These are phyloP conservation scores for Sugiyamaella mastotermitis DNA, from an alignment of 805 yeast species.

Conservation along the genomic window DNA sequence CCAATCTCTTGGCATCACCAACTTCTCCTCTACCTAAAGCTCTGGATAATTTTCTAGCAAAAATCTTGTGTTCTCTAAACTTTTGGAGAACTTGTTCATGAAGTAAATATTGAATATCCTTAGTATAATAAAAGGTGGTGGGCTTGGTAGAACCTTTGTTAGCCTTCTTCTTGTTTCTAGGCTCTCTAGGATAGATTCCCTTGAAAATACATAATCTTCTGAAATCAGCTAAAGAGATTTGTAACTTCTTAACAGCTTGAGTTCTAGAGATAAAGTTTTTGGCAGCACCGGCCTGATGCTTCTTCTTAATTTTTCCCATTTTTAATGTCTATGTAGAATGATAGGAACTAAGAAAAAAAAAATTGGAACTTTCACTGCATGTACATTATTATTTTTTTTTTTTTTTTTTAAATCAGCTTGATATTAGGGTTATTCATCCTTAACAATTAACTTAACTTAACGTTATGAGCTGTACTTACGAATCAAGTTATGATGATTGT, in stretches of 20 bases:
- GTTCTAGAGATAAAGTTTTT: conserved; percentile 89
- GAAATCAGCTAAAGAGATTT: conserved; percentile 92
- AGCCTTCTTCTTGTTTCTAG: conserved; percentile 91
- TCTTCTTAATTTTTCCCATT: conserved; percentile 51
- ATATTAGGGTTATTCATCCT: too few relatives aligned
- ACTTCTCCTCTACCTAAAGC: conserved; percentile 92
- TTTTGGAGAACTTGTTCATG: conserved; percentile 91
- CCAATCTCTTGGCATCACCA: conserved; percentile 79
- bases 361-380: not conserved
- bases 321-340: not conserved
- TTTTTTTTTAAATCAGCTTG: too few relatives aligned
- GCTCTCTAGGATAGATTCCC: conserved; percentile 97
- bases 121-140: conserved; percentile 85
- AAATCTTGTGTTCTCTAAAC: conserved; percentile 93
- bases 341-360: not conserved
- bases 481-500: too few relatives aligned
- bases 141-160: conserved; percentile 98
- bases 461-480: too few relatives aligned
- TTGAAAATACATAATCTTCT: conserved; percentile 91
- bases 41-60: conserved; percentile 81
- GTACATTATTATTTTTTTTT: conserved; percentile 2
- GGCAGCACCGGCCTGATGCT: conserved; percentile 79
- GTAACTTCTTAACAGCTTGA: conserved; percentile 87
- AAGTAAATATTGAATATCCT: conserved; percentile 88
- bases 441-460: too few relatives aligned